A percentile compares a stretch with the other conserved stretches of the same genome.
These are phyloP conservation scores for Mycena sp. DNA, from an alignment of 1,284 basidiomycete species.

Conservation along the genomic window DNA sequence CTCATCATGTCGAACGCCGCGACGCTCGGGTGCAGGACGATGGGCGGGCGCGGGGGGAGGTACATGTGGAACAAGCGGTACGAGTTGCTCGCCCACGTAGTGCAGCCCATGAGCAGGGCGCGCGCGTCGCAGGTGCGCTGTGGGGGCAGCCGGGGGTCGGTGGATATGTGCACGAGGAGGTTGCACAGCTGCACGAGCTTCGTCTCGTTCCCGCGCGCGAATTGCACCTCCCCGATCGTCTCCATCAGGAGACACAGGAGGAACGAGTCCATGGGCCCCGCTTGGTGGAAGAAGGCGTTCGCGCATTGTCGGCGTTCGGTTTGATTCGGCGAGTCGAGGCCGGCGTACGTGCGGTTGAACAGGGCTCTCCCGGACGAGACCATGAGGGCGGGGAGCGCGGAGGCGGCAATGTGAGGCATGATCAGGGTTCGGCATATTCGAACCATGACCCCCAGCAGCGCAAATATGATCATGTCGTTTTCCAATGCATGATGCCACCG, in stretches of 20 bases:
- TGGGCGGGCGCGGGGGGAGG: conserved; percentile 1
- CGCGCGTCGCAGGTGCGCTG: neutral
- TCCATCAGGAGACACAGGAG: neutral
- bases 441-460: conserved; percentile 12
- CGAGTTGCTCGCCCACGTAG: neutral
- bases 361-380: conserved; percentile 11
- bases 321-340: neutral
- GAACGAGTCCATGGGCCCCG: neutral
- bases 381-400: conserved; percentile 12
- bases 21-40: neutral
- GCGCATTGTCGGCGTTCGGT: neutral
- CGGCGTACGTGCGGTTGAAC: neutral
- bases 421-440: conserved; percentile 1
- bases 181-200: conserved; percentile 2
- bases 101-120: neutral
- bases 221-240: neutral
- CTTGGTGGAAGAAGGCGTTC: neutral
- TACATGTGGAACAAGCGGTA: conserved; percentile 1
- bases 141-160: neutral
- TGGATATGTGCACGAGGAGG: neutral
- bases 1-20: neutral
- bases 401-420: conserved; percentile 10
- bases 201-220: neutral
- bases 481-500: conserved; percentile 2
- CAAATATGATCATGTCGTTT: neutral